Evolutionary conservation across 2,329 filamentous ascomycete genomes (phyloP).

Genomic region (Graphilbum fragrans): DNA sequence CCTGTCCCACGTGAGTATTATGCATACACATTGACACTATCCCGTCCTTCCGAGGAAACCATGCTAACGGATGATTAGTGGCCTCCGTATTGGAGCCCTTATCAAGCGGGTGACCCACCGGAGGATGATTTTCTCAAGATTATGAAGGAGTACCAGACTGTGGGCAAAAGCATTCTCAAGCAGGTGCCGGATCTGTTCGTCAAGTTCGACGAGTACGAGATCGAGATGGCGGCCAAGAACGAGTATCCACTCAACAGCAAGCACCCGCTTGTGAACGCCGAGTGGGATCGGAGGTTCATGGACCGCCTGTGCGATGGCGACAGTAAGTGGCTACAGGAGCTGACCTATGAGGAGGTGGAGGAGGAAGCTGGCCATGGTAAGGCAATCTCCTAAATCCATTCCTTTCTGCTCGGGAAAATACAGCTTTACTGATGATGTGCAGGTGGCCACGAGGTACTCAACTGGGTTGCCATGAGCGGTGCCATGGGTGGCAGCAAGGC

Average conservation of each 20-base stretch:
- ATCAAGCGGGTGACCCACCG: constrained; percentile 9
- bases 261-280: constrained; percentile 10
- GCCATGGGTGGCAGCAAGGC: too few relatives aligned
- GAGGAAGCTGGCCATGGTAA: too few relatives aligned
- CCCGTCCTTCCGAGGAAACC: too few relatives aligned
- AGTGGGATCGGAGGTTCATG: constrained; percentile 8
- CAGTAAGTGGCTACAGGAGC: constrained; percentile 3
- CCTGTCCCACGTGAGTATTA: too few relatives aligned
- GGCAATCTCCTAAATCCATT: too few relatives aligned
- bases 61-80: too few relatives aligned
- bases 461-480: too few relatives aligned
- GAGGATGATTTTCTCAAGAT: constrained; percentile 10
- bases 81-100: constrained; percentile 10
- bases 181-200: constrained; percentile 8
- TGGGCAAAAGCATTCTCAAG: constrained; percentile 8
- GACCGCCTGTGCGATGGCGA: constrained; percentile 5
- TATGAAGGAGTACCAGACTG: constrained; percentile 12
- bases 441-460: too few relatives aligned
- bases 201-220: constrained; percentile 9
- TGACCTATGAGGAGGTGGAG: too few relatives aligned
- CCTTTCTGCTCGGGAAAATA: too few relatives aligned
- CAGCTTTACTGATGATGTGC: too few relatives aligned
- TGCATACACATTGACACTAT: too few relatives aligned
- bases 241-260: constrained; percentile 11
- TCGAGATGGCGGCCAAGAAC: constrained; percentile 10